phyloP scores from a whole-genome alignment of 2,329 filamentous ascomycete genomes.

The Epichloe sp. region DNA sequence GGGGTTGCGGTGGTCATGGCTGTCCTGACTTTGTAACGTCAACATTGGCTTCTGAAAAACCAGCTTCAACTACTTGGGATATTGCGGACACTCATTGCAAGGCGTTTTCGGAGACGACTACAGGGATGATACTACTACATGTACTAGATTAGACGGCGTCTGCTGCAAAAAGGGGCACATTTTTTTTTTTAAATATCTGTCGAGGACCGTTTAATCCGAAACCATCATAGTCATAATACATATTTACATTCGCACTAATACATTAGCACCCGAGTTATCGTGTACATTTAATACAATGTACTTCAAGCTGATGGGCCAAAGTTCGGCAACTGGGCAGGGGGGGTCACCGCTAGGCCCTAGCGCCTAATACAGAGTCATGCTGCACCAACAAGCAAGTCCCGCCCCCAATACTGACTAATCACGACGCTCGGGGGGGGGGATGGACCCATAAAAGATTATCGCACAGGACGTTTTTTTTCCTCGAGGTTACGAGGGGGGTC shows the following conservation, averaged over 20 bases:
- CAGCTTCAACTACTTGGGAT: not conserved
- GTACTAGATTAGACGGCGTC: not conserved
- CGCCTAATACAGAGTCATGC: no score
- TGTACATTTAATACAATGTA: no score
- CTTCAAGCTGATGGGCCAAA: no score
- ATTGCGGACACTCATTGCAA: not conserved
- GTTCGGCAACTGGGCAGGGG: no score
- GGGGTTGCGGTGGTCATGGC: conserved; percentile 5
- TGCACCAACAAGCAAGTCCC: no score
- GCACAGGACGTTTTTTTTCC: not conserved
- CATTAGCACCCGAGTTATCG: no score
- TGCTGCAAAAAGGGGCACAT: not conserved
- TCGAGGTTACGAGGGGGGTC: not conserved
- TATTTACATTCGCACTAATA: not conserved
- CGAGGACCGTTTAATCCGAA: not conserved
- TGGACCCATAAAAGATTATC: not conserved
- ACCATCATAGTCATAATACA: not conserved
- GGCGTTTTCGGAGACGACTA: not conserved
- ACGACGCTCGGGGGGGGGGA: not conserved
- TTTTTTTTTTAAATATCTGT: not conserved
- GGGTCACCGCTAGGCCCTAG: not conserved
- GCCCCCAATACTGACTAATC: conserved; percentile 3
- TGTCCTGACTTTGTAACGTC: conserved; percentile 4
- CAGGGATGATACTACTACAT: not conserved
- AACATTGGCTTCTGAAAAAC: not conserved